Base-by-base conservation (phyloP, 2,329 filamentous ascomycete genomes). In the Botrytis cinerea region DNA sequence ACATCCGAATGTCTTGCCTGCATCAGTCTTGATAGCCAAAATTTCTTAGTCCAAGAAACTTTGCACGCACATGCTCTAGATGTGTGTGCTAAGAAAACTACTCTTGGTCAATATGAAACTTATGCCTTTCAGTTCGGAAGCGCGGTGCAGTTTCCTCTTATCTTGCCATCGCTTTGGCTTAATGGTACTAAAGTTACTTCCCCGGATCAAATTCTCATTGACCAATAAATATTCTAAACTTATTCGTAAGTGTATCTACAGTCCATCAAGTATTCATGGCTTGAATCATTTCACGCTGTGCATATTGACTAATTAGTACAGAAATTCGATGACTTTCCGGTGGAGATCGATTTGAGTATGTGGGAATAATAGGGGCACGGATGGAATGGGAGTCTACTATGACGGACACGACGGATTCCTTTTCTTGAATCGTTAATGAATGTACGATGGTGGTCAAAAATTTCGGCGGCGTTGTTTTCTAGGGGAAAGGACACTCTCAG, bases 141-240 rank as follows among this genome's bases (percentile, higher is more conserved):
- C 4, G 22, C 12, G 4, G 14, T 69, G 22, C 10, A 48, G 2
- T 73, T 73, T 8, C 71, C 71, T 2, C 54, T 73, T 6, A 45
- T 46, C 10, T 46, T 73, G 8, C 71, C 71, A 32, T 69, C 63
- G 9, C 35, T 46, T 32, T 40, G 57, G 51, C n/a, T 72, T 14
- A 16, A 8, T 32, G 61, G 46, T n/a, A 72, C 70, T 0, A n/a
- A 45, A 5, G 38, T 67, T 32, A 59, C 38, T 0, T 28, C 40
- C 25, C 70, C 61, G 4, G 61, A 64, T n/a, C 70, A 72, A 10
- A 66, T 67, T 9, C n/a, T 69, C 18, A 16, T 54, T 2, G 9
- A 43, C 35, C 14, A n/a, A 10, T 69, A 28, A 20, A 22, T 4
- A 10, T 9, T 32, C 16, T 0, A 12, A n/a, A 20, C 6, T 40